Conservation (phyloP, 1,139 yeast species). For the Geotrichum phurueaensis region DNA sequence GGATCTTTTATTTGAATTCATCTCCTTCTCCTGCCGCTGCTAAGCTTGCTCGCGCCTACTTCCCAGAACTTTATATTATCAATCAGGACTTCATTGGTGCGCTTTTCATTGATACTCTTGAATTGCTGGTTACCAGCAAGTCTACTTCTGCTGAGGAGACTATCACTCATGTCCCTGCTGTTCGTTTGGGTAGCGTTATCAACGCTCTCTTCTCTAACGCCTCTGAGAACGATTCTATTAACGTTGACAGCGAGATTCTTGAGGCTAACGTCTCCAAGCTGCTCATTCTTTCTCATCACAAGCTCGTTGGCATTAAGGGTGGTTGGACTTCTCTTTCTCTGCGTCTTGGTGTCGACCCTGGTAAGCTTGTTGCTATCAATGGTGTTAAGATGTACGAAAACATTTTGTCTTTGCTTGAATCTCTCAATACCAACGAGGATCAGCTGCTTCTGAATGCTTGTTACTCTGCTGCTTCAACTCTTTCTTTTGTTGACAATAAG, state of each 20-base stretch:
- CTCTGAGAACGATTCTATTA: not conserved
- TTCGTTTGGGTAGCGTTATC: constrained; percentile 5
- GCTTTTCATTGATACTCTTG: constrained; percentile 16
- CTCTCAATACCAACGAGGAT: constrained; percentile 18
- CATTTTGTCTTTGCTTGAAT: constrained; percentile 29
- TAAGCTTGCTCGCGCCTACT: constrained; percentile 21
- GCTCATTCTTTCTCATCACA: constrained; percentile 54
- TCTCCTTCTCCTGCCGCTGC: constrained; percentile 22
- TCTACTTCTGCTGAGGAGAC: constrained; percentile 12
- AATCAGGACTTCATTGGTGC: constrained; percentile 20
- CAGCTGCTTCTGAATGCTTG: constrained; percentile 40
- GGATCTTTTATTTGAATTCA: constrained; percentile 29
- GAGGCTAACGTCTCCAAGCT: constrained; percentile 42
- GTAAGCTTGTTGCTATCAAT: constrained; percentile 44
- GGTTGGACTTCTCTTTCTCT: constrained; percentile 82
- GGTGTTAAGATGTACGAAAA: constrained; percentile 39
- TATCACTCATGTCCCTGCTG: constrained; percentile 12
- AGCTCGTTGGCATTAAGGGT: constrained; percentile 39
- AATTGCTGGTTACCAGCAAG: constrained; percentile 19
- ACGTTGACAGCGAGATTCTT: constrained; percentile 26
- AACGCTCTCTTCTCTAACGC: constrained; percentile 11
- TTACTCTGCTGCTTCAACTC: constrained; percentile 53
- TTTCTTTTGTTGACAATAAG: constrained; percentile 65
- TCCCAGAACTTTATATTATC: constrained; percentile 10
- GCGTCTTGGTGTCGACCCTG: constrained; percentile 59